Evolutionary conservation across 345 rosid species (phyloP).

Genomic region (Draba incana): DNA sequence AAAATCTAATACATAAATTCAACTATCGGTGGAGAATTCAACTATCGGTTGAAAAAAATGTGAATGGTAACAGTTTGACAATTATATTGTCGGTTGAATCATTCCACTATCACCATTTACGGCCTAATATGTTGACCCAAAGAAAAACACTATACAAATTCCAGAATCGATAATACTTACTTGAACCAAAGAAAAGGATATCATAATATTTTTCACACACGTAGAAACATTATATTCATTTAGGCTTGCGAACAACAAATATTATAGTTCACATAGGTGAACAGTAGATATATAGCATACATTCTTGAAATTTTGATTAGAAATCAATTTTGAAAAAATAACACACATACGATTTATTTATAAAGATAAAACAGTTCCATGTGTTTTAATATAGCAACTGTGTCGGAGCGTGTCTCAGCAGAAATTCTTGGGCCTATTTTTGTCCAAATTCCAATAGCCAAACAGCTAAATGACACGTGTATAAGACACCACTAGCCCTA

Average conservation of each 20-base stretch:
- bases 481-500: constrained; percentile 19
- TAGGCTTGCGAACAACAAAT: not conserved
- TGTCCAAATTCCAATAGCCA: constrained; percentile 30
- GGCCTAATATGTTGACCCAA: constrained; percentile 9
- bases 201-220: not conserved
- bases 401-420: constrained; percentile 41
- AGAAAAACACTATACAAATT: not conserved
- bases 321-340: no score
- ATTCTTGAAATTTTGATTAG: not conserved
- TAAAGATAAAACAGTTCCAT: constrained; percentile 21
- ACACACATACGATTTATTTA: not conserved
- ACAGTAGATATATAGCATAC: no score
- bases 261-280: not conserved
- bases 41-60: no score
- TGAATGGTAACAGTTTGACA: no score
- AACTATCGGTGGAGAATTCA: no score
- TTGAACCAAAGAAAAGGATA: not conserved
- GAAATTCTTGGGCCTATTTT: constrained; percentile 41
- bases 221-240: not conserved
- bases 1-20: no score
- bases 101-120: no score
- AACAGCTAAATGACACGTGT: constrained; percentile 36
- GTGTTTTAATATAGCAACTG: constrained; percentile 32
- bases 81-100: no score
- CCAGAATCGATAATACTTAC: not conserved